These are phyloP conservation scores for Exophiala lecanii-corni DNA, from an alignment of 2,329 filamentous ascomycete genomes.

Conservation along the genomic window DNA sequence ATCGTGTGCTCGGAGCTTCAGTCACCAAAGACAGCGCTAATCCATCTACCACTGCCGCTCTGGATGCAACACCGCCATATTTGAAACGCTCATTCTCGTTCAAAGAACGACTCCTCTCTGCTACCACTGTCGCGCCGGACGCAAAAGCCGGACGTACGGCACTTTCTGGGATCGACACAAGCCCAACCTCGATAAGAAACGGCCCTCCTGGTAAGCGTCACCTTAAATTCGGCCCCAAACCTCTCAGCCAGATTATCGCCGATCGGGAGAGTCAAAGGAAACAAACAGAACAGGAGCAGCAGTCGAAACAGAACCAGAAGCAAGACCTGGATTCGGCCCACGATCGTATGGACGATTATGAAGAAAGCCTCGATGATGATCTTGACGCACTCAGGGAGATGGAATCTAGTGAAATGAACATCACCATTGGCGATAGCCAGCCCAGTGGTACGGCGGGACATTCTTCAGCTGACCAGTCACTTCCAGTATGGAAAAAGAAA, in stretches of 20 bases:
- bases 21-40: slow-evolving; percentile 5
- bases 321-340: slow-evolving; percentile 32
- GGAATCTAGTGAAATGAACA: slow-evolving; percentile 32
- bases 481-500: slow-evolving; percentile 41
- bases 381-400: slow-evolving; percentile 42
- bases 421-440: slow-evolving; percentile 38
- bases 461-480: slow-evolving; percentile 10
- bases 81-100: slow-evolving; percentile 25
- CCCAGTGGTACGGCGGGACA: slow-evolving; percentile 6
- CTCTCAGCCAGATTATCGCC: slow-evolving; percentile 22
- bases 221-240: slow-evolving; percentile 12
- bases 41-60: background rate
- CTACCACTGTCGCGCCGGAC: background rate
- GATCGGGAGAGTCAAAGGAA: slow-evolving; percentile 10
- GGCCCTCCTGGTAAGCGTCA: slow-evolving; percentile 17
- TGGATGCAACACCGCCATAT: slow-evolving; percentile 24
- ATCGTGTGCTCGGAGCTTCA: slow-evolving; percentile 12
- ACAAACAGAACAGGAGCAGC: slow-evolving; percentile 28
- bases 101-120: slow-evolving; percentile 26
- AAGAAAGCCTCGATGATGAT: slow-evolving; percentile 42
- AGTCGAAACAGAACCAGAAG: slow-evolving; percentile 26
- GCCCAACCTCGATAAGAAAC: slow-evolving; percentile 8
- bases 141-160: background rate
- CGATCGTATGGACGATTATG: slow-evolving; percentile 32
- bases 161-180: slow-evolving; percentile 4